Conservation (phyloP, 352 stramenopile genomes). For the Pythium myriotylum region DNA sequence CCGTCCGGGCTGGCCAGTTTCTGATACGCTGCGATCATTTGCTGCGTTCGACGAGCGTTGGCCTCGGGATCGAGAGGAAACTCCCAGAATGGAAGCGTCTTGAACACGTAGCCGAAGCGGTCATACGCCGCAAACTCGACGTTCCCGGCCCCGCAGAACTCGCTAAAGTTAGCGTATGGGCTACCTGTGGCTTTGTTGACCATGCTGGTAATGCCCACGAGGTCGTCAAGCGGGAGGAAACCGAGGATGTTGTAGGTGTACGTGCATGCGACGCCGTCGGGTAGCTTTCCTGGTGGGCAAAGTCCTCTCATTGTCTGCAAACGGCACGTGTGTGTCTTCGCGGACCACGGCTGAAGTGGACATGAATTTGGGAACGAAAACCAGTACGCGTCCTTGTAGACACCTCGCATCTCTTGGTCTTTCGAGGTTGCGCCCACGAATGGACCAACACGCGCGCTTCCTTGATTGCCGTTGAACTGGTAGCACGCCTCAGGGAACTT, state of each 20-base stretch:
- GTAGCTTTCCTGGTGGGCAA: constrained; percentile 27
- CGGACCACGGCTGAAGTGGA: constrained; percentile 34
- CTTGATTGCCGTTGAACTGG: constrained; percentile 70
- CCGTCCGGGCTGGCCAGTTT: constrained; percentile 4
- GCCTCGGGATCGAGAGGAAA: constrained; percentile 24
- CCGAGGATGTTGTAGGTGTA: constrained; percentile 37
- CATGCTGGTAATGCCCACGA: constrained; percentile 41
- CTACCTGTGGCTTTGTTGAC: constrained; percentile 19
- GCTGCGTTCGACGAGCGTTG: constrained; percentile 21
- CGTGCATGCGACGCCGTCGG: constrained; percentile 39
- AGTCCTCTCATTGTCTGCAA: constrained; percentile 20
- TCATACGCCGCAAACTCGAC: constrained; percentile 33
- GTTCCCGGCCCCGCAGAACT: constrained; percentile 30
- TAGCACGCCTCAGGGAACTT: constrained; percentile 55
- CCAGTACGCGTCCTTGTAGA: constrained; percentile 60
- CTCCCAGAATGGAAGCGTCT: constrained; percentile 35
- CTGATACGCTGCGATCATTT: constrained; percentile 33
- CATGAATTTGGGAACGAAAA: constrained; percentile 77
- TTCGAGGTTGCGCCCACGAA: constrained; percentile 61
- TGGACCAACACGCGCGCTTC: constrained; percentile 60
- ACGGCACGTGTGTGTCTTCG: constrained; percentile 26
- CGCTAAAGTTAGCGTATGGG: constrained; percentile 25
- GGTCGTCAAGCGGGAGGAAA: constrained; percentile 35
- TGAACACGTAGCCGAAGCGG: constrained; percentile 8
- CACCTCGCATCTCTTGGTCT: constrained; percentile 37